Evolutionary conservation across 768 basidiomycete genomes (phyloP).

Genomic region (Mycena capillaripes): DNA sequence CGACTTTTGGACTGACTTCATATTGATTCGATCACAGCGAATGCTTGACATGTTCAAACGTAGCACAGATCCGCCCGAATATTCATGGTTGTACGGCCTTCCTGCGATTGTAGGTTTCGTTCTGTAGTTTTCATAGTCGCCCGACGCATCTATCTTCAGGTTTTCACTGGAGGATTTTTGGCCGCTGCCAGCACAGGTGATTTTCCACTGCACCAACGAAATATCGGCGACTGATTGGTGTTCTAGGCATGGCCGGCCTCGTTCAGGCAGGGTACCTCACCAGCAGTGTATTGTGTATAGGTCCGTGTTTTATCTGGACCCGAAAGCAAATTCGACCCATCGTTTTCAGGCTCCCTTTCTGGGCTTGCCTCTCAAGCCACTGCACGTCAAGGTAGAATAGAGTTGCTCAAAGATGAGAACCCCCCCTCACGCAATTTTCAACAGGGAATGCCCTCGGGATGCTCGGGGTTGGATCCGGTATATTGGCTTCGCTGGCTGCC

Average conservation of each 20-base stretch:
- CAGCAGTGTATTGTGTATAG: conserved; percentile 89
- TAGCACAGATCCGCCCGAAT: conserved; percentile 90
- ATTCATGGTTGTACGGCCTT: conserved; percentile 84
- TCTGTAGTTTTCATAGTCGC: background rate
- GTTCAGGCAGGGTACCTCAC: conserved; percentile 91
- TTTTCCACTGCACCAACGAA: background rate
- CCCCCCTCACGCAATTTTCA: background rate
- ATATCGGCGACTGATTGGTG: background rate
- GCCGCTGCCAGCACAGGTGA: conserved; percentile 83
- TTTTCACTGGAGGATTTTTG: conserved; percentile 88
- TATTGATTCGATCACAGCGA: conserved; percentile 54
- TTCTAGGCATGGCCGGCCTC: conserved; percentile 73
- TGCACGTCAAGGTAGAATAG: conserved; percentile 74
- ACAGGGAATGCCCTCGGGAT: conserved; percentile 83
- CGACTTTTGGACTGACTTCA: background rate
- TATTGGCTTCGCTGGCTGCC: conserved; percentile 76
- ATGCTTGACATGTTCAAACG: conserved; percentile 96
- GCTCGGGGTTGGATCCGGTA: conserved; percentile 75
- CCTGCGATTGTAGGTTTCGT: conserved; percentile 68
- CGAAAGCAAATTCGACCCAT: background rate
- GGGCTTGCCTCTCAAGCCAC: conserved; percentile 85
- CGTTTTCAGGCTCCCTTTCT: conserved; percentile 75
- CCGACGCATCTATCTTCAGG: background rate
- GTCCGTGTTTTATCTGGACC: conserved; percentile 48
- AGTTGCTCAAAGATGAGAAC: background rate